Base-by-base conservation (phyloP, 768 basidiomycete genomes). In the Pleurotus giganteus region DNA sequence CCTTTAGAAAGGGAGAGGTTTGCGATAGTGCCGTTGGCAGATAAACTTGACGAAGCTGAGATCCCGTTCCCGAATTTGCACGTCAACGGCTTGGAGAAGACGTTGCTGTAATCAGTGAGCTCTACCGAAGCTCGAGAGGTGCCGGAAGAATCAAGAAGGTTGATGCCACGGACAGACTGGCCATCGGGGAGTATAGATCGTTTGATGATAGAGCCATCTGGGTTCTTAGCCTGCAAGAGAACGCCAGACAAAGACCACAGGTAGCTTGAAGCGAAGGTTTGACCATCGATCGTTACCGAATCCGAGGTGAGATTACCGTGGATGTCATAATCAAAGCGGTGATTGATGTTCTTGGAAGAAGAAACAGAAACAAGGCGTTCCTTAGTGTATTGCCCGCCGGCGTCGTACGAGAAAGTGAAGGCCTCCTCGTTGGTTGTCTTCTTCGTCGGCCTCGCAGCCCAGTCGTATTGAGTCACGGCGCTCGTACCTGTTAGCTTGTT, bases 11-110 rank as follows among this genome's bases (percentile, higher is more conserved):
- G 49, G n/a, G 31, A 27, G 15, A 51, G 13, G 11, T 34, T 21
- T 4, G 49, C 49, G 7, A 51, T 26, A 4, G 49, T 36, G 19
- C 34, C 49, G 24, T 51, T 51, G 7, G 5, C 21, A 9, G 49
- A 23, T 13, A 51, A 19, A 9, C 17, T 26, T 12, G 49, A 34
- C 9, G 49, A 19, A n/a, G 49, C 49, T 4, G 24, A 15, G 15
- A 51, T 34, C 11, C 49, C 49, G 23, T 51, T 51, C 4, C 49
- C 49, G n/a, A 51, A 51, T 11, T 15, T 51, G n/a, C 49, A 51
- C 3, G 12, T 51, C 5, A 28, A 17, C 11, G 49, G 49, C 21
- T 37, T 51, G 6, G 31, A 36, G 34, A 36, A 51, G 21, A 51
- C 49, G 11, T 51, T 32, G 32, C 27, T 37, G 49, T 51, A 51